Conservation (phyloP, 2,329 filamentous ascomycete genomes). For the Pseudocercospora eumusae region DNA sequence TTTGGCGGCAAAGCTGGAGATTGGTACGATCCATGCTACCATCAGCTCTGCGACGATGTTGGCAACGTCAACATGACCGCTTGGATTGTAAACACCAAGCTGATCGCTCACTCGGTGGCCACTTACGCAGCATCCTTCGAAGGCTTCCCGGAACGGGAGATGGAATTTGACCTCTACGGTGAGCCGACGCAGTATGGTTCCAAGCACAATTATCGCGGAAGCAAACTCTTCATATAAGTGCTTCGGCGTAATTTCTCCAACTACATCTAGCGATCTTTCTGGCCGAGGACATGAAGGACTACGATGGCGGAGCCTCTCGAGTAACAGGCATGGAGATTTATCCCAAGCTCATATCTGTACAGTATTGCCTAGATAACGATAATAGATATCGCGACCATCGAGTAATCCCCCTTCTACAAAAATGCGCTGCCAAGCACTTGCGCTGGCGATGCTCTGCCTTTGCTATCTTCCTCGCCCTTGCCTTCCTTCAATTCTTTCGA, state of each 20-base stretch:
- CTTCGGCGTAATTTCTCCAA: neutral
- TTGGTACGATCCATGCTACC: conserved; percentile 45
- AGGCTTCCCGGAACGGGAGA: conserved; percentile 50
- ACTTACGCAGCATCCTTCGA: conserved; percentile 67
- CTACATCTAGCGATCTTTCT: neutral
- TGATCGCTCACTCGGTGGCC: conserved; percentile 71
- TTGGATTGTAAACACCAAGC: conserved; percentile 58
- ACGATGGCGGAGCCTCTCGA: neutral
- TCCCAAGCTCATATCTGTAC: neutral
- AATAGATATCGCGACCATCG: neutral
- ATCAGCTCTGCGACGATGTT: conserved; percentile 41
- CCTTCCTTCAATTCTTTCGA: neutral
- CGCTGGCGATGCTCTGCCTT: neutral
- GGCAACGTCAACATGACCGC: conserved; percentile 55
- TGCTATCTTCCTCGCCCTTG: neutral
- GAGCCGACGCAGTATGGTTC: conserved; percentile 18
- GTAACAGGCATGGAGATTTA: neutral
- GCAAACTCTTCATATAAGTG: conserved; percentile 25
- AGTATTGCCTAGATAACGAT: neutral
- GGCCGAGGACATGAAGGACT: neutral
- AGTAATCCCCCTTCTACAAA: neutral
- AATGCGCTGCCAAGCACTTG: neutral
- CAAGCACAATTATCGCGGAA: conserved; percentile 27
- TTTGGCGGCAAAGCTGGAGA: conserved; percentile 67
- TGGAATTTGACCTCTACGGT: neutral